Percentiles rank a stretch among this genome's conserved stretches.
Conservation (phyloP, 805 yeast species). For the Scheffersomyces lignosus region DNA sequence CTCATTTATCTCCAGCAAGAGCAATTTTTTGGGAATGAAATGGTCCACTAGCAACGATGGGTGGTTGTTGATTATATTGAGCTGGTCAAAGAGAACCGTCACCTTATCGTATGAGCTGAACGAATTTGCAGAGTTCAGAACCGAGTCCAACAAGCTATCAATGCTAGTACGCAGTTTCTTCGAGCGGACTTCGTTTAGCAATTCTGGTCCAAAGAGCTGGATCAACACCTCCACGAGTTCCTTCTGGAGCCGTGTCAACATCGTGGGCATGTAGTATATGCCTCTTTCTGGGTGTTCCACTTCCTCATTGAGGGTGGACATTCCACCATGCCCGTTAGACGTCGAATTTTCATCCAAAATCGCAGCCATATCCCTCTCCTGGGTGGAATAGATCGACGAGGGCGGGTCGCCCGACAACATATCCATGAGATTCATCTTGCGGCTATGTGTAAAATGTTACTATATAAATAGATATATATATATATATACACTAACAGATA, state of each 20-base stretch:
- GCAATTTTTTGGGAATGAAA: conserved; percentile 67
- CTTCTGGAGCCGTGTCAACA: conserved; percentile 31
- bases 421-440: conserved; percentile 39
- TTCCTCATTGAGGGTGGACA: neutral
- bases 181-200: conserved; percentile 21
- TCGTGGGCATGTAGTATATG: conserved; percentile 36
- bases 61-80: conserved; percentile 57
- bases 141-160: conserved; percentile 31
- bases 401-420: conserved; percentile 33
- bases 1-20: conserved; percentile 65
- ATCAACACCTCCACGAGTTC: conserved; percentile 34
- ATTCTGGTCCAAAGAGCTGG: conserved; percentile 26
- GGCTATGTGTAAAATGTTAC: no score
- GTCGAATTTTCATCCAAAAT: neutral
- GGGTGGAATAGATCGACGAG: conserved; percentile 5
- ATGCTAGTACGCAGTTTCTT: conserved; percentile 33
- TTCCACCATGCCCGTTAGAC: neutral
- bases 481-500: no score
- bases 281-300: conserved; percentile 20
- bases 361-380: neutral
- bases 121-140: neutral
- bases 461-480: no score
- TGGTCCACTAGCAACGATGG: conserved; percentile 76
- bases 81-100: conserved; percentile 44
- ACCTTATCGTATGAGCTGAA: conserved; percentile 29